Percentiles rank a stretch among this genome's conserved stretches.
Conservation (phyloP, 2,329 filamentous ascomycete species). For the Microdochium nivale region DNA sequence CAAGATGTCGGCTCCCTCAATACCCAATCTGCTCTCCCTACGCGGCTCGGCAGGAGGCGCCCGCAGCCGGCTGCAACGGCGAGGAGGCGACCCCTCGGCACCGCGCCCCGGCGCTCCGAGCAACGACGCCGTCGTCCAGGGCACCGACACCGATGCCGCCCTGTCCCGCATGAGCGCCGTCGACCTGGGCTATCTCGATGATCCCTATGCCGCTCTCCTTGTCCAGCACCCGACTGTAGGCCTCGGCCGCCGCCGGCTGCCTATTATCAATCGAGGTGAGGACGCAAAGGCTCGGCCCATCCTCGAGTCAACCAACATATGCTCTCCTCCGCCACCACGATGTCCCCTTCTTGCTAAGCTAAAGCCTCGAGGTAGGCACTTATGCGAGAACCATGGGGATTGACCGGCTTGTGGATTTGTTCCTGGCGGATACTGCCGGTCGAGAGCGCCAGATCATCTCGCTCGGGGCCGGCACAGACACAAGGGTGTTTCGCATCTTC, state of each 20-base stretch:
- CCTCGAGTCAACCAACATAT: too few relatives aligned
- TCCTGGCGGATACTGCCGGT: constrained; percentile 41
- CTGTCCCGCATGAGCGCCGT: constrained; percentile 86
- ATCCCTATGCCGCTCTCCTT: constrained; percentile 69
- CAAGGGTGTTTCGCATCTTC: constrained; percentile 71
- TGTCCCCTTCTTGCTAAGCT: too few relatives aligned
- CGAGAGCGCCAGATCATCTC: constrained; percentile 71
- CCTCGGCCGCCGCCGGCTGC: constrained; percentile 56
- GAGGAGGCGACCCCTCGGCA: constrained; percentile 8
- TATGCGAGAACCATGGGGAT: constrained; percentile 82
- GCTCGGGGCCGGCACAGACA: constrained; percentile 89
- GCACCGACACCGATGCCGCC: constrained; percentile 86
- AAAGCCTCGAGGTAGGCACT: constrained; percentile 52
- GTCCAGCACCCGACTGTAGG: constrained; percentile 37
- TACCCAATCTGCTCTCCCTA: constrained; percentile 67
- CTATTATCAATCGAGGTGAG: constrained; percentile 88
- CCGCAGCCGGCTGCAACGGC: constrained; percentile 20
- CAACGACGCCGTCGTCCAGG: constrained; percentile 72
- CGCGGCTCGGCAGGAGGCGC: constrained; percentile 38
- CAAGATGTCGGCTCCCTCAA: constrained; percentile 61
- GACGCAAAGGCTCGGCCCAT: constrained; percentile 1
- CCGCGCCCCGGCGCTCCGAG: constrained; percentile 18
- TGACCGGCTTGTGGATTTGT: constrained; percentile 65
- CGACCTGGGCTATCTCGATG: constrained; percentile 72
- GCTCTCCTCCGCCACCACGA: too few relatives aligned